A percentile compares a stretch with the other conserved stretches of the same genome.
Conservation (phyloP, 139 green algal species). For the Picochlorum sp. region DNA sequence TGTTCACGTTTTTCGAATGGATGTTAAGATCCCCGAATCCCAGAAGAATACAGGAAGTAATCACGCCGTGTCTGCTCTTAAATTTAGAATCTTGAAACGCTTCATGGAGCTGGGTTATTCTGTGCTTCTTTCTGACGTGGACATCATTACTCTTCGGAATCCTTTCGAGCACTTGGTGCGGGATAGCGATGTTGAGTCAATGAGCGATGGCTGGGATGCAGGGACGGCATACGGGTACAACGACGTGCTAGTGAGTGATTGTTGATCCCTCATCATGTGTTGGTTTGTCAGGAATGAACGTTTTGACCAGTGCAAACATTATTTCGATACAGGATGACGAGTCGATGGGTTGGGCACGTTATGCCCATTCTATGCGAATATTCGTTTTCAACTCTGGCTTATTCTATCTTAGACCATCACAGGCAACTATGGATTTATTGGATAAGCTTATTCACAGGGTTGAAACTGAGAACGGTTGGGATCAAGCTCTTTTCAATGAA, state of each 20-base stretch:
- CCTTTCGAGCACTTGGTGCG: constrained; percentile 59
- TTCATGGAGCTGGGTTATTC: constrained; percentile 56
- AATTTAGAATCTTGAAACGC: constrained; percentile 59
- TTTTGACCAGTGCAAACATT: not conserved
- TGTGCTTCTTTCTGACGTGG: constrained; percentile 43
- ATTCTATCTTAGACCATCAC: constrained; percentile 52
- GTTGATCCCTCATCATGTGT: not conserved
- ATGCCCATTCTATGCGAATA: constrained; percentile 68
- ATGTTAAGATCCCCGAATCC: constrained; percentile 23
- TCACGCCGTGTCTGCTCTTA: constrained; percentile 62
- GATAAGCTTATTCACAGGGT: constrained; percentile 39
- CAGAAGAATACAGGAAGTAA: constrained; percentile 42
- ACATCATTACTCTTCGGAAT: constrained; percentile 41
- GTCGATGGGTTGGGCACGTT: constrained; percentile 62
- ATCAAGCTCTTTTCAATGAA: constrained; percentile 57
- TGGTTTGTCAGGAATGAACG: not conserved
- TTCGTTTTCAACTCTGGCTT: constrained; percentile 67
- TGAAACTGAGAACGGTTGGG: constrained; percentile 41
- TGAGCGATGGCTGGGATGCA: constrained; percentile 23
- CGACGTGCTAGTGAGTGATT: constrained; percentile 6
- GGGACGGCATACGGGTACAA: constrained; percentile 56
- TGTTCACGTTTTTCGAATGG: constrained; percentile 22
- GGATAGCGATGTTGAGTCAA: constrained; percentile 59
- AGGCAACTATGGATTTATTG: constrained; percentile 36
- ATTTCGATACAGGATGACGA: constrained; percentile 36